Evolutionary conservation across 2,329 filamentous ascomycete genomes (phyloP).

Genomic region (Neoascochyta sp.): DNA sequence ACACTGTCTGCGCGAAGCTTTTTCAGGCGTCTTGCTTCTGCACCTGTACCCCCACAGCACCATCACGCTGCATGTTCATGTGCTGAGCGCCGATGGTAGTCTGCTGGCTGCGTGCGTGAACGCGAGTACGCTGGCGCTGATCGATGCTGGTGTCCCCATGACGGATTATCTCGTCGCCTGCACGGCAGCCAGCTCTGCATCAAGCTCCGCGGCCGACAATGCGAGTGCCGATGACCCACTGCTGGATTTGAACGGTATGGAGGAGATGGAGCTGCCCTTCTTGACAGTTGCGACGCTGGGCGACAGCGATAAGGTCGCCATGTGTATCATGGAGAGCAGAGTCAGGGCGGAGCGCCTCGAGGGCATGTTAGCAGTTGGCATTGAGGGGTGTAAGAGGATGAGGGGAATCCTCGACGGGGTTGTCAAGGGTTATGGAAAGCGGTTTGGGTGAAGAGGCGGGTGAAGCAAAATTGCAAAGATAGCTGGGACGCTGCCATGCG

Average conservation of each 20-base stretch:
- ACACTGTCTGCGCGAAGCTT: constrained; percentile 71
- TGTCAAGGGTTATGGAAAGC: constrained; percentile 48
- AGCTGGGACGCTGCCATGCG: no score
- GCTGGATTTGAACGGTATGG: constrained; percentile 72
- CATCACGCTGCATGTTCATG: constrained; percentile 78
- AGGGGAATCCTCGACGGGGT: constrained; percentile 75
- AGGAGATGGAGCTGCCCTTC: constrained; percentile 85
- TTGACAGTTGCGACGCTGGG: constrained; percentile 81
- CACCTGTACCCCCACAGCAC: constrained; percentile 85
- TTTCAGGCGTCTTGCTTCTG: constrained; percentile 74
- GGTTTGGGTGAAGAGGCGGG: constrained; percentile 24
- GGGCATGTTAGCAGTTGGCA: constrained; percentile 86
- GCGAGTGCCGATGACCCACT: constrained; percentile 72
- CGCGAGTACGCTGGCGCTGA: constrained; percentile 82
- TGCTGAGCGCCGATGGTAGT: constrained; percentile 86
- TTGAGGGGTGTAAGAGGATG: constrained; percentile 88
- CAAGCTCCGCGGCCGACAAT: constrained; percentile 48
- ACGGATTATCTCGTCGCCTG: constrained; percentile 84
- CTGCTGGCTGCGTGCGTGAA: constrained; percentile 88
- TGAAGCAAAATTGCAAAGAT: no score
- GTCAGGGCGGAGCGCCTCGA: constrained; percentile 80
- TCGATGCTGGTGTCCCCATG: constrained; percentile 96
- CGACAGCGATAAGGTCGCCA: constrained; percentile 68
- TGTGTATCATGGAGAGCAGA: constrained; percentile 80
- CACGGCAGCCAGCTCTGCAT: constrained; percentile 74